These are phyloP conservation scores for Aphanomyces euteiches DNA, from an alignment of 352 stramenopile species.

Conservation along the genomic window DNA sequence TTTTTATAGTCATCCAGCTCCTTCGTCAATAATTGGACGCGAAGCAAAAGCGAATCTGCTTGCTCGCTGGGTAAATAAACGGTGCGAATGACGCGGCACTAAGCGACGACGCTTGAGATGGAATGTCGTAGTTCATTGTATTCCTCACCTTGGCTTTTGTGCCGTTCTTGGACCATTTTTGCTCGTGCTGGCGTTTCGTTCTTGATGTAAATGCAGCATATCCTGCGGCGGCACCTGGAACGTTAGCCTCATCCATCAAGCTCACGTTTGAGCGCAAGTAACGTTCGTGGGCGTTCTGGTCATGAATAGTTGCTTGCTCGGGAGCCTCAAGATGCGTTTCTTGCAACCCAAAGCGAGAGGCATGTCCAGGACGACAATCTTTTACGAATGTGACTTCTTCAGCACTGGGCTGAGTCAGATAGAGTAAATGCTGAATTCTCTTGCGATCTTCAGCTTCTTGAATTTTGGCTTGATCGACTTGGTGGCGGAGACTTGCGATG, in stretches of 20 bases:
- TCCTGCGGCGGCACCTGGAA: not conserved
- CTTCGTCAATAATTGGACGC: slow-evolving; percentile 53
- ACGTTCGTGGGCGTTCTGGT: not conserved
- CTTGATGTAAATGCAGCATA: no score
- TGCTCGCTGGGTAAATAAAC: slow-evolving; percentile 78
- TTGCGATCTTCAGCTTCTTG: slow-evolving; percentile 69
- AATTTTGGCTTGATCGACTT: slow-evolving; percentile 66
- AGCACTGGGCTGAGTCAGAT: slow-evolving; percentile 72
- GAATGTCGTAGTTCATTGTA: no score
- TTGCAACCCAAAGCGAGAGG: not conserved
- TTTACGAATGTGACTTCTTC: slow-evolving; percentile 49
- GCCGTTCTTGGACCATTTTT: no score
- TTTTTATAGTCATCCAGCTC: slow-evolving; percentile 56
- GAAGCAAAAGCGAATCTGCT: slow-evolving; percentile 45
- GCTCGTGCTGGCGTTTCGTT: not conserved
- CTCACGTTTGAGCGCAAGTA: slow-evolving; percentile 2
- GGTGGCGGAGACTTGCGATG: slow-evolving; percentile 48
- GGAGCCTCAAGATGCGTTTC: no score
- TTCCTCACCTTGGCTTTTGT: no score
- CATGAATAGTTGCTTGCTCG: not conserved
- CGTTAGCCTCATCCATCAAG: not conserved
- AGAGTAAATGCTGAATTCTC: slow-evolving; percentile 79
- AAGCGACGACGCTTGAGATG: not conserved
- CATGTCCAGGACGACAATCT: slow-evolving; percentile 59
- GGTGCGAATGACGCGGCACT: slow-evolving; percentile 52